These are phyloP conservation scores for Rehmannia glutinosa DNA, from an alignment of 257 asterid genomes.

Conservation along the genomic window DNA sequence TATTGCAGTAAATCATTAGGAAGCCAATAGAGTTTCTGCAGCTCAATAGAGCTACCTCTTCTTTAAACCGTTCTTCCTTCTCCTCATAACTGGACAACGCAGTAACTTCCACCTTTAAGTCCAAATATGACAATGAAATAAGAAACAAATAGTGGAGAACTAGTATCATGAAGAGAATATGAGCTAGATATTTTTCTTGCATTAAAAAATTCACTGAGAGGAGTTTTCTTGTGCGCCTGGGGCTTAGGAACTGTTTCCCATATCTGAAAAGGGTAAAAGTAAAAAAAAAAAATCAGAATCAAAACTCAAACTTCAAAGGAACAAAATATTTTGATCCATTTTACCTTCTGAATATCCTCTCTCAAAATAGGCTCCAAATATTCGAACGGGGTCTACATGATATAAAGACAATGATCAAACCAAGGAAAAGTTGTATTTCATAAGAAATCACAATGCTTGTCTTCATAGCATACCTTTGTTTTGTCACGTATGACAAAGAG, in stretches of 20 bases:
- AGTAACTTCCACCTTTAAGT: conserved; percentile 48
- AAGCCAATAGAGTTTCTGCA: conserved; percentile 1
- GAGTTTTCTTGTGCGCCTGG: conserved; percentile 61
- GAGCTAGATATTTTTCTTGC: conserved; percentile 36
- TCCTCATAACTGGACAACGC: conserved; percentile 56
- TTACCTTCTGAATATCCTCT: conserved; percentile 88
- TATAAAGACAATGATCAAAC: not conserved
- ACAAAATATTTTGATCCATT: not conserved
- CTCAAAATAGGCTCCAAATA: conserved; percentile 56
- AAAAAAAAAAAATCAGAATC: not conserved
- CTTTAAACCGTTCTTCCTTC: conserved; percentile 48
- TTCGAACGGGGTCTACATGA: conserved; percentile 61
- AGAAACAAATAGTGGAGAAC: not conserved
- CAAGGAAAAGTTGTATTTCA: not conserved
- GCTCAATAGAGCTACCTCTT: conserved; percentile 29
- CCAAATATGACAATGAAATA: conserved; percentile 23
- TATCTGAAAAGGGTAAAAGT: conserved; percentile 34
- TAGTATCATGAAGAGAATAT: not conserved
- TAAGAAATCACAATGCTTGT: conserved; percentile 5
- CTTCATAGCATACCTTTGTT: conserved; percentile 38
- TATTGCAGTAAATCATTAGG: not conserved
- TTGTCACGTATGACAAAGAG: conserved; percentile 55
- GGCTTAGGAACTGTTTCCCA: conserved; percentile 93
- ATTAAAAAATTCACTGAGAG: conserved; percentile 83
- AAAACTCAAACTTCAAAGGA: not conserved